A percentile compares a stretch with the other conserved stretches of the same genome.
These are phyloP conservation scores for Termitomyces sp. DNA, from an alignment of 768 basidiomycete species.

Conservation along the genomic window DNA sequence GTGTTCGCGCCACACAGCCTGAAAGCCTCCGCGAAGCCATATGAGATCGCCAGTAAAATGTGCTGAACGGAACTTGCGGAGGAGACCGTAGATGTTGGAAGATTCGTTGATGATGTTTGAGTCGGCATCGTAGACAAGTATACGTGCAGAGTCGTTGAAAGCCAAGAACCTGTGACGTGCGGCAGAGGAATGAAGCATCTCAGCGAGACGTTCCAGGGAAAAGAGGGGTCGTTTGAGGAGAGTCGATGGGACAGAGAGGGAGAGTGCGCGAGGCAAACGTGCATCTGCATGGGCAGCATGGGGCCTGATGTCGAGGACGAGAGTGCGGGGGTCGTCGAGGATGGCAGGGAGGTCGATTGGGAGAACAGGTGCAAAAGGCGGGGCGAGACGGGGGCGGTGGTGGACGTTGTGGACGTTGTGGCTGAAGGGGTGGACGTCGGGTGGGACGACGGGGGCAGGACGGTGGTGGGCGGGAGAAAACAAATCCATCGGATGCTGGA, in stretches of 20 bases:
- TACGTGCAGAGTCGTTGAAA: conserved; percentile 57
- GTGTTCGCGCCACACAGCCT: conserved; percentile 57
- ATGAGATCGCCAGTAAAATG: conserved; percentile 56
- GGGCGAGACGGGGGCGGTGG: conserved; percentile 3
- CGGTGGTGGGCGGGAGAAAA: conserved; percentile 31
- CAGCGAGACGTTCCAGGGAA: conserved; percentile 69
- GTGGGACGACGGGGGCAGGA: conserved; percentile 43
- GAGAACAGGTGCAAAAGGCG: conserved; percentile 21
- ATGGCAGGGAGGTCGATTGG: conserved; percentile 26
- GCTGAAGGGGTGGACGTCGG: conserved; percentile 35
- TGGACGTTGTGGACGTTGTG: conserved; percentile 16
- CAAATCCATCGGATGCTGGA: conserved; percentile 33
- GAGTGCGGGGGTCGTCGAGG: conserved; percentile 35
- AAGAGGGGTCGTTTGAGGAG: conserved; percentile 90
- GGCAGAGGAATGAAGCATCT: conserved; percentile 69
- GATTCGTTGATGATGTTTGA: conserved; percentile 55
- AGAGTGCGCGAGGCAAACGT: conserved; percentile 68
- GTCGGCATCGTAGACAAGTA: conserved; percentile 88
- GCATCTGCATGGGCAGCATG: conserved; percentile 68
- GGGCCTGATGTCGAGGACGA: conserved; percentile 88
- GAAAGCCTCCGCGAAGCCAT: conserved; percentile 85
- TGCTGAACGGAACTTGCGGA: conserved; percentile 68
- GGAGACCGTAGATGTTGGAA: conserved; percentile 67
- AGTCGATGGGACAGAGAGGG: conserved; percentile 90
- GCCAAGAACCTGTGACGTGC: conserved; percentile 57